Base-by-base conservation (phyloP, 768 basidiomycete species). In the Serpula lacrymans region DNA sequence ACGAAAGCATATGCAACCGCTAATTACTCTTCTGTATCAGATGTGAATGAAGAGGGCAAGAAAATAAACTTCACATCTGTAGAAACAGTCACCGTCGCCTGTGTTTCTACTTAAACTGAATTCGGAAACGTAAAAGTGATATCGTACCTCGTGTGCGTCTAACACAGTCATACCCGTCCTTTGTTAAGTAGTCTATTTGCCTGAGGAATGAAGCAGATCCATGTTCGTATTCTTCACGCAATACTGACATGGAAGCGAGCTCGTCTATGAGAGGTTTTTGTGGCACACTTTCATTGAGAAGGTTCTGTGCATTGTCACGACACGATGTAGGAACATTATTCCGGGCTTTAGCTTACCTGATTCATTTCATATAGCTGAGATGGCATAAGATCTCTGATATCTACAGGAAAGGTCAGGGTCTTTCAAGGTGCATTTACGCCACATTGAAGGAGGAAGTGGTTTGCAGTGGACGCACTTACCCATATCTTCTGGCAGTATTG, bases 1-100 rank as follows among this genome's bases (percentile, higher is more conserved):
- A 94, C 64, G 56, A 86, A 91, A 5, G 88, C 80, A 50, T 89
- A 90, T 6, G 80, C 88, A 37, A 93, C 70, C 9, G 91, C 91
- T 90, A 58, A 42, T 30, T 13, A 46, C 37, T 43, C 49, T 43
- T 48, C 46, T 51, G 39, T 37, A 48, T 50, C 42, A 50, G 46
- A 37, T 40, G 32, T 32, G 24, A 30, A 32, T 28, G 40, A 17
- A 35, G 16, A 34, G 26, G 47, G 29, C 9, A 17, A n/a, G n/a
- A 24, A 26, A 25, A 42, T 17, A 18, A 27, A 41, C 57, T 65
- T 71, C 57, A 88, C 88, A 84, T 72, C 92, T 74, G 60, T 94
- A 96, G 62, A 94, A 95, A 58, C 93, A 95, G 58, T 88, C 88
- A 0, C 93, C 91, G 50, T 88, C 92, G 21, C 92, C 89, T 80